These are phyloP conservation scores for Rhodotorula glutinis DNA, from an alignment of 1,284 basidiomycete genomes.

Conservation along the genomic window DNA sequence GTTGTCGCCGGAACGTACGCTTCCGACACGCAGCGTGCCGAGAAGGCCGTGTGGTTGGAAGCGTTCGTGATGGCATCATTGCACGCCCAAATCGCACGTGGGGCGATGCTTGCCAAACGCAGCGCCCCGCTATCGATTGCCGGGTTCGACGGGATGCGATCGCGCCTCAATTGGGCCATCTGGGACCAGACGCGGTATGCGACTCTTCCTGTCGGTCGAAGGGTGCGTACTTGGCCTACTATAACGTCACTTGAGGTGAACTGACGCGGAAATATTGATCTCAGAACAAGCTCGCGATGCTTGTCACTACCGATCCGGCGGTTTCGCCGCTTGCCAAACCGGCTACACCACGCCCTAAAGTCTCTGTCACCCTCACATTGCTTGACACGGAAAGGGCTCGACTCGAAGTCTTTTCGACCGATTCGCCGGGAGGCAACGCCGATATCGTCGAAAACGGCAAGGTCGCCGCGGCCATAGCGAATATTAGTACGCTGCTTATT, in stretches of 20 bases:
- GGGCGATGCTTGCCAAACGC: slow-evolving; percentile 62
- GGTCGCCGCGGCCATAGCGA: slow-evolving; percentile 26
- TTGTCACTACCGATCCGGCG: slow-evolving; percentile 7
- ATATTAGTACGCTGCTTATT: slow-evolving; percentile 13
- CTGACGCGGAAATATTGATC: neutral
- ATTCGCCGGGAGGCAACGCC: neutral
- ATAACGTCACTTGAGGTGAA: too few species aligned
- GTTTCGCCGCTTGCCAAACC: neutral
- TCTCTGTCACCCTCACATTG: slow-evolving; percentile 16
- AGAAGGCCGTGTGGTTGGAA: slow-evolving; percentile 72
- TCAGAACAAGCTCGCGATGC: slow-evolving; percentile 34
- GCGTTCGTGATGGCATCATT: slow-evolving; percentile 78
- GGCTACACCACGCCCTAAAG: slow-evolving; percentile 4
- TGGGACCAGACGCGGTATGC: slow-evolving; percentile 71
- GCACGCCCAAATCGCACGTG: slow-evolving; percentile 59
- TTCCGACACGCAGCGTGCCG: slow-evolving; percentile 13
- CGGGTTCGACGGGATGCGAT: slow-evolving; percentile 50
- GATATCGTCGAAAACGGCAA: slow-evolving; percentile 29
- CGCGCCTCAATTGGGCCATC: slow-evolving; percentile 75
- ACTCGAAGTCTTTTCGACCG: slow-evolving; percentile 20
- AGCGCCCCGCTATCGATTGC: slow-evolving; percentile 48
- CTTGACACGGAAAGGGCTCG: slow-evolving; percentile 2
- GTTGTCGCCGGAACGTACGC: slow-evolving; percentile 74
- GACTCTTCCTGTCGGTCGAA: slow-evolving; percentile 62
- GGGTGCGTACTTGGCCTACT: slow-evolving; percentile 55